Evolutionary conservation across 352 stramenopile genomes (phyloP), one percentile per base, ranked within the genome.

Genomic region (Phytophthora niederhauseri): DNA sequence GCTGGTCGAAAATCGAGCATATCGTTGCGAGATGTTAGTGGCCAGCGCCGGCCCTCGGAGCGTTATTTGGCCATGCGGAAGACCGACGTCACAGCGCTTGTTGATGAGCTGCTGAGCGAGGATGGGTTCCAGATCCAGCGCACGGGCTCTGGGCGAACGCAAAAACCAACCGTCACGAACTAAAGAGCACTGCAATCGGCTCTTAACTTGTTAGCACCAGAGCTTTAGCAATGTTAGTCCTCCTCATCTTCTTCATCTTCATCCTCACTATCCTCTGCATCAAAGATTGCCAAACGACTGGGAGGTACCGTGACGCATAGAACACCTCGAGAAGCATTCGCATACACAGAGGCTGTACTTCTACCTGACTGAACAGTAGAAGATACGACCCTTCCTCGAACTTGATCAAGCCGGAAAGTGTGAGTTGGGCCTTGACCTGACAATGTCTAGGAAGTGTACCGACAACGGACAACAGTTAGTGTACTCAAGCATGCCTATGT

Each of bases 201-300:
- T 22, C 22, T 52, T 17, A 9, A 45, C 12, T 46, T 22, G 15
- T 50, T 61, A 19, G 51, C 68, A 68, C 73, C 5, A 19, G 36
- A 19, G 36, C 36, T 9, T n/a, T 45, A n/a, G 17, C 5, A 41
- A 71, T 38, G 30, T 83, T 77, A 78, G 60, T 53, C 66, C 4
- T 69, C 54, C 8, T 49, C 64, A 3, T 84, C 67, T 0, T 80
- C 68, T 2, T 77, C 66, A 1, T 82, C 79, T 1, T 84, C 67
- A 9, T 84, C 76, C 17, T 81, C 71, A 15, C 66, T 72, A 22
- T 93, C 84, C 72, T 91, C 85, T 28, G 77, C 84, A 57, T 93
- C 85, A 14, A 86, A 78, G 28, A 93, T 65, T 28, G 64, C 66
- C 50, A 93, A 76, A 26, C 75, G 68, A 51, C 60, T 75, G 19